Evolutionary conservation across 116 monocot species (phyloP), one percentile per base, ranked within the genome.

Genomic region (Trichopus zeylanicus): DNA sequence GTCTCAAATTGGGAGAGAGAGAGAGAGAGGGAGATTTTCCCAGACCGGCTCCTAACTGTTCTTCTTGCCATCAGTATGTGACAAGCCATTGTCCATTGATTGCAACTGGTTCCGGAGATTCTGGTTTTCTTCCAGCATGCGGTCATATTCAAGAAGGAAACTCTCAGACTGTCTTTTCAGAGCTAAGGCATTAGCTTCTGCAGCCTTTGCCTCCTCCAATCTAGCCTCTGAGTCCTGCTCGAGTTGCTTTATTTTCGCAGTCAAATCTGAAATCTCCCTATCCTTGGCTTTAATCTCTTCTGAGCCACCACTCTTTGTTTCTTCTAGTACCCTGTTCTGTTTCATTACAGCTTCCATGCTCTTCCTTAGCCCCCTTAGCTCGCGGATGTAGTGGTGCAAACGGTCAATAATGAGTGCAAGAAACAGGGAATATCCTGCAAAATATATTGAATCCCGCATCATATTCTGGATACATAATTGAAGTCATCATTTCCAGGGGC

Each of bases 331-430:
- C 55, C 59, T 70, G 39, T 73, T 85, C 31, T 72, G 75, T 49
- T 79, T 84, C 62, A 56, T 69, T 11, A 63, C 70, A 63, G 72
- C 73, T 32, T 80, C 84, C 69, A 73, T 53, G 61, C 35, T 73
- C 53, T 76, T 85, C 38, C 56, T 76, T 24, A 76, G 26, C 4
- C 66, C 48, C 1, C 73, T 66, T 4, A 85, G 29, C 64, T 73
- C 73, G 69, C 72, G 72, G 4, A 80, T 64, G 18, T 70, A 85
- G 42, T 85, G 76, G 49, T 85, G 85, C 33, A 80, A 56, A 1
- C 80, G 72, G 60, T 85, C 80, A 54, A 85, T 73, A 51, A 85
- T 60, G 6, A 85, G 28, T 22, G 66, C 73, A 48, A 85, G 85
- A 38, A 85, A 63, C 6, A 85, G 60, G 2, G 61, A 60, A 53